These are phyloP conservation scores for Sugiyamaella chiloensis DNA, from an alignment of 805 yeast species.

Conservation along the genomic window DNA sequence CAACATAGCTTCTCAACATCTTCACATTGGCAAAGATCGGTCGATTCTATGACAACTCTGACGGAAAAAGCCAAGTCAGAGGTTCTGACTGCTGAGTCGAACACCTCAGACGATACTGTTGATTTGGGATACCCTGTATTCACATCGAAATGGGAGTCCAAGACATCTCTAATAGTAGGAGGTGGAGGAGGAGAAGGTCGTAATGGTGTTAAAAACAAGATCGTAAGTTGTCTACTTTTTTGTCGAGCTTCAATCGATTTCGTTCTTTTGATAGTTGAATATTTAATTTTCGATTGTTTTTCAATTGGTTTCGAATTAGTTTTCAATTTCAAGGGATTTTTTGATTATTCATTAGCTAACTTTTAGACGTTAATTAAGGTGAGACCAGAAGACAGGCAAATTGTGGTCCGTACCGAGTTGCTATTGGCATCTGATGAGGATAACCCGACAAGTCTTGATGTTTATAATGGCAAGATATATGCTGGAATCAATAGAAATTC, in stretches of 20 bases:
- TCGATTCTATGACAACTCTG: too few relatives aligned
- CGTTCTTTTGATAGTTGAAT: too few relatives aligned
- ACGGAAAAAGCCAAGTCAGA: too few relatives aligned
- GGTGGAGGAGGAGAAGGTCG: slow-evolving; percentile 98
- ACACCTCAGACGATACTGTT: slow-evolving; percentile 7
- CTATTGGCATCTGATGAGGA: slow-evolving; percentile 51
- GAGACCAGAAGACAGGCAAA: slow-evolving; percentile 44
- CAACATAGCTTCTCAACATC: too few relatives aligned
- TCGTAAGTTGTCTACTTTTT: slow-evolving; percentile 41
- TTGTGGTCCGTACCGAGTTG: neutral
- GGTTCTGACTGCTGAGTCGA: too few relatives aligned
- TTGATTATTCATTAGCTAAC: too few relatives aligned
- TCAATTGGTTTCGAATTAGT: too few relatives aligned
- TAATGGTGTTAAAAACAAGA: slow-evolving; percentile 81
- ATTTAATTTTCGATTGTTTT: too few relatives aligned
- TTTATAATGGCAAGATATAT: slow-evolving; percentile 49
- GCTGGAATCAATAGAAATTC: slow-evolving; percentile 75
- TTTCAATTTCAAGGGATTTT: too few relatives aligned
- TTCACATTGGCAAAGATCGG: too few relatives aligned
- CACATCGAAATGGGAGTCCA: slow-evolving; percentile 67
- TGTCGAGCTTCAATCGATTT: too few relatives aligned
- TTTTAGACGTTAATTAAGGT: slow-evolving; percentile 59
- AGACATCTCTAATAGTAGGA: slow-evolving; percentile 60
- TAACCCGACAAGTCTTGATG: slow-evolving; percentile 81
- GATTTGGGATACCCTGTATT: slow-evolving; percentile 57